These are phyloP conservation scores for Phytopythium chamaehyphon DNA, from an alignment of 352 stramenopile genomes.

Conservation along the genomic window DNA sequence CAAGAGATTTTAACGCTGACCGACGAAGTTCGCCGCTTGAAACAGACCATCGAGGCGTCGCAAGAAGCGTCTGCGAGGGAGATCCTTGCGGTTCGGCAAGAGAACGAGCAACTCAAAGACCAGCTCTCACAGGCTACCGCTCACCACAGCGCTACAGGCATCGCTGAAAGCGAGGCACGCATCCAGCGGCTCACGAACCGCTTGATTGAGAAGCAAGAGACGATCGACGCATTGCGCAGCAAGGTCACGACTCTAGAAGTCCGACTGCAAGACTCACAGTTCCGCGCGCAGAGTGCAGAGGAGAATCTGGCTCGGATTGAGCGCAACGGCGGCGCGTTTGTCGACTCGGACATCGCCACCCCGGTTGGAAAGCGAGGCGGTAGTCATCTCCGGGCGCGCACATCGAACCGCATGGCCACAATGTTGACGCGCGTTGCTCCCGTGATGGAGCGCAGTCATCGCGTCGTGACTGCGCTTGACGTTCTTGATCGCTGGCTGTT, in stretches of 20 bases:
- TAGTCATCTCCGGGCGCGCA: conserved; percentile 23
- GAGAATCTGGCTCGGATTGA: conserved; percentile 60
- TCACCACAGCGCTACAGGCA: conserved; percentile 12
- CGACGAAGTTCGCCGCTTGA: conserved; percentile 50
- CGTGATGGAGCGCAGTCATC: conserved; percentile 64
- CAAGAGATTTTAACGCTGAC: conserved; percentile 57
- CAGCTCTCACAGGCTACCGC: conserved; percentile 31
- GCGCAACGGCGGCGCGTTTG: conserved; percentile 44
- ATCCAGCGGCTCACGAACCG: conserved; percentile 80
- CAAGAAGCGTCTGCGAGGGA: conserved; percentile 37
- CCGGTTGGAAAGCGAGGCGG: conserved; percentile 29
- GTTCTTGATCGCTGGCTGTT: conserved; percentile 71
- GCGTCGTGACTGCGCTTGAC: conserved; percentile 57
- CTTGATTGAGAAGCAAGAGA: conserved; percentile 82
- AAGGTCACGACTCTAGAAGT: conserved; percentile 69
- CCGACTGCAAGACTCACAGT: conserved; percentile 54
- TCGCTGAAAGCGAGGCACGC: conserved; percentile 41
- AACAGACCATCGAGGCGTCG: conserved; percentile 26
- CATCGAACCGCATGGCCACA: conserved; percentile 59
- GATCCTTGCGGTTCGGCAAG: conserved; percentile 26
- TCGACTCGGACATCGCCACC: conserved; percentile 69
- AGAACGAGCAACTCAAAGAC: conserved; percentile 46
- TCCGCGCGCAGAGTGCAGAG: conserved; percentile 38
- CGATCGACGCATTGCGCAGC: conserved; percentile 59
- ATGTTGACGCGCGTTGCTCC: conserved; percentile 60